These are phyloP conservation scores for Litsea cubeba DNA, from an alignment of 164 flowering plant genomes.

Conservation along the genomic window DNA sequence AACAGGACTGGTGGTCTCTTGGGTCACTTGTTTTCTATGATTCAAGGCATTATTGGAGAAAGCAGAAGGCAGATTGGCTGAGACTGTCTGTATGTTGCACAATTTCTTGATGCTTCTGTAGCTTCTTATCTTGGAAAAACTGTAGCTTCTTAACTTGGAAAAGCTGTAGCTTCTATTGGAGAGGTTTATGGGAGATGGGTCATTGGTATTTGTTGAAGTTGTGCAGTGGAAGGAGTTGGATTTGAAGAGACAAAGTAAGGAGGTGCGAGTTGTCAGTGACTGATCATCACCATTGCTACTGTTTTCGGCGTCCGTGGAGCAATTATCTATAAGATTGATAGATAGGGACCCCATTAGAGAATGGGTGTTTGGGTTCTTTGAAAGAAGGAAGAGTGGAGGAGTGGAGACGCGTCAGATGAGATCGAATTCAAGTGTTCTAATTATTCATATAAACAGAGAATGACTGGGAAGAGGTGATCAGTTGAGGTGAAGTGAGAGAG, in stretches of 20 bases:
- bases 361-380: neutral
- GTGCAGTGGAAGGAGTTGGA: neutral
- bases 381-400: too few species aligned
- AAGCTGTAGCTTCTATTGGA: neutral
- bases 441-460: neutral
- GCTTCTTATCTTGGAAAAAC: neutral
- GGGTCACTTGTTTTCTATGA: neutral
- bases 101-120: neutral
- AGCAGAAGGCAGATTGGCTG: neutral
- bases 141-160: neutral
- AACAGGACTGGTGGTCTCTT: neutral
- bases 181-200: neutral
- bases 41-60: neutral
- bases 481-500: too few species aligned
- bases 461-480: neutral
- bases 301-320: neutral
- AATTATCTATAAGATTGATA: neutral
- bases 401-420: neutral
- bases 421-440: too few species aligned
- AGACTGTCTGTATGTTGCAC: neutral
- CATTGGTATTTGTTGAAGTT: neutral
- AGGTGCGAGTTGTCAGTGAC: neutral
- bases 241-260: neutral
- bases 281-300: neutral
- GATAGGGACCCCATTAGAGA: neutral